Conservation (phyloP, 2,329 filamentous ascomycete genomes). For the Penicillium sp. region DNA sequence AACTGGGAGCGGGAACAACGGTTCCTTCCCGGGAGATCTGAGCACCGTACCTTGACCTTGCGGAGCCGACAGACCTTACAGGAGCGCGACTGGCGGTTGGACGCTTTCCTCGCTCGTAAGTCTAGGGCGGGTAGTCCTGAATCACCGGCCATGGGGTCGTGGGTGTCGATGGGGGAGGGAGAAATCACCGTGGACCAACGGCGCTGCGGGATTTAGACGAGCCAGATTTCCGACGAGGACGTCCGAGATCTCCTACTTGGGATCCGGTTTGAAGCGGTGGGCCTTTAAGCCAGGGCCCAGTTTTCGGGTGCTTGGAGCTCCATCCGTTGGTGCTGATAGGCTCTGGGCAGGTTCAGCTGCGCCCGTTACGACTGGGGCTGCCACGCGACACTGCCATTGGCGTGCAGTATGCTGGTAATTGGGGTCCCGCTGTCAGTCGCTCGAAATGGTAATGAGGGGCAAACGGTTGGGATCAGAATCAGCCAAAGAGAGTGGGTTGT, state of each 20-base stretch:
- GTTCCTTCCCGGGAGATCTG: slow-evolving; percentile 20
- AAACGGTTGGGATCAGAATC: neutral
- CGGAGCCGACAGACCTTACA: slow-evolving; percentile 38
- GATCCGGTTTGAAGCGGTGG: slow-evolving; percentile 8
- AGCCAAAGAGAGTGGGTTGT: neutral
- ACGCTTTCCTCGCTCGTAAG: slow-evolving; percentile 24
- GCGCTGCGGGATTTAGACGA: slow-evolving; percentile 24
- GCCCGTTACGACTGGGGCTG: slow-evolving; percentile 8
- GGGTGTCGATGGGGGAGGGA: slow-evolving; percentile 6
- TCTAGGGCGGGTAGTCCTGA: slow-evolving; percentile 16
- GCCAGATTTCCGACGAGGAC: slow-evolving; percentile 27
- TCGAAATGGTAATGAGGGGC: slow-evolving; percentile 13
- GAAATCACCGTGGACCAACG: slow-evolving; percentile 26
- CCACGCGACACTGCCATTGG: slow-evolving; percentile 3
- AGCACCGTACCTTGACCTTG: slow-evolving; percentile 36
- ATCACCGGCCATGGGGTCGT: slow-evolving; percentile 20
- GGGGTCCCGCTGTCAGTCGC: slow-evolving; percentile 11
- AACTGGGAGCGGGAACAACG: slow-evolving; percentile 8
- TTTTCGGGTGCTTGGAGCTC: neutral
- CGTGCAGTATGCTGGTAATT: neutral
- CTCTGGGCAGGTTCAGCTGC: slow-evolving; percentile 2
- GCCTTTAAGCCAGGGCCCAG: neutral
- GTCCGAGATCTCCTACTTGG: slow-evolving; percentile 29
- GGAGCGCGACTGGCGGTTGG: slow-evolving; percentile 35
- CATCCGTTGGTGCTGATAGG: slow-evolving; percentile 9